phyloP scores from a whole-genome alignment of 208 protist species.

The Plasmodiophora brassicae region DNA sequence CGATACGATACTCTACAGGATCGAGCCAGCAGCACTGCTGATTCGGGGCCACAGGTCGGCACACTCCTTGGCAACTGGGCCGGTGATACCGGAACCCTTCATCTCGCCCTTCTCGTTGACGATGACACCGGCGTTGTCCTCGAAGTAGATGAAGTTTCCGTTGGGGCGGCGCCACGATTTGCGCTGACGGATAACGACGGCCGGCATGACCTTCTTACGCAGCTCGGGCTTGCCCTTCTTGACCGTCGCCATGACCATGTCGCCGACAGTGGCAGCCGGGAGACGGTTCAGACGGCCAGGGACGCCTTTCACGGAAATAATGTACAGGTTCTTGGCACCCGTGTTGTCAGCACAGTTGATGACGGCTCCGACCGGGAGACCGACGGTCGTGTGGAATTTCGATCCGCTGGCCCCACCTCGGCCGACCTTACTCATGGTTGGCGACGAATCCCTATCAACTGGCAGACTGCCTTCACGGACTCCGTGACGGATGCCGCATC shows the following conservation, averaged over 20 bases:
- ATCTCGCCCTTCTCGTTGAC: conserved; percentile 99
- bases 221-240: conserved; percentile 99
- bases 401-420: conserved; percentile 63
- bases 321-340: conserved; percentile 99
- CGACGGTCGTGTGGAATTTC: conserved; percentile 97
- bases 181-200: conserved; percentile 80
- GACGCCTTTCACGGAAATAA: conserved; percentile 96
- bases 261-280: conserved; percentile 90
- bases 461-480: not conserved
- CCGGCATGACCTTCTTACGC: conserved; percentile 86
- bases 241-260: conserved; percentile 98
- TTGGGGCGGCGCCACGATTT: conserved; percentile 97
- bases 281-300: conserved; percentile 96
- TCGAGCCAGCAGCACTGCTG: conserved; percentile 82
- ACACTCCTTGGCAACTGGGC: conserved; percentile 98
- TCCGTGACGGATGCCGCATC: conserved; percentile 20
- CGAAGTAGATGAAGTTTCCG: conserved; percentile 95
- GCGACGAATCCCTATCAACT: not conserved
- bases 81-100: conserved; percentile 97
- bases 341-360: conserved; percentile 99
- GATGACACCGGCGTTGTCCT: conserved; percentile 99
- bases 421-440: conserved; percentile 45
- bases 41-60: conserved; percentile 99
- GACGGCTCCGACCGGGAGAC: conserved; percentile 94
- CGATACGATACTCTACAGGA: conserved; percentile 74